These are phyloP conservation scores for Brassica hybrid DNA, from an alignment of 441 rosid species.

Conservation along the genomic window DNA sequence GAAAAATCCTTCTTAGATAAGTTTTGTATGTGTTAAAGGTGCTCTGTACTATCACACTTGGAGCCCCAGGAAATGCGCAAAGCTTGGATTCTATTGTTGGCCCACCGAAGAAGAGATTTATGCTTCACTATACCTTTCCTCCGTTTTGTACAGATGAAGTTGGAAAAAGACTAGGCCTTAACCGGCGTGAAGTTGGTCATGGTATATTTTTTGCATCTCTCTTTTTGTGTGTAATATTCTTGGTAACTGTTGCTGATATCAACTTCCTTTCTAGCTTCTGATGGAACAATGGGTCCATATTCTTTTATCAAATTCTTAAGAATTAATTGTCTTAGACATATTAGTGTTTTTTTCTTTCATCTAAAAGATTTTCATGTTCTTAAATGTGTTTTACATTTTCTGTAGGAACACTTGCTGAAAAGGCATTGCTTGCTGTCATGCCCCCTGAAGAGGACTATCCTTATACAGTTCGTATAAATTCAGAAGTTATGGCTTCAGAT, in stretches of 20 bases:
- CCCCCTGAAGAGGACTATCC: constrained; percentile 87
- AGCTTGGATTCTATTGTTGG: constrained; percentile 89
- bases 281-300: constrained; percentile 7
- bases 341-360: neutral
- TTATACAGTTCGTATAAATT: constrained; percentile 83
- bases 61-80: constrained; percentile 94
- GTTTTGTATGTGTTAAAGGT: constrained; percentile 51
- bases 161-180: constrained; percentile 88
- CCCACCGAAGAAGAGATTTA: constrained; percentile 88
- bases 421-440: constrained; percentile 92
- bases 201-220: constrained; percentile 53
- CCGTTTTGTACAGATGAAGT: constrained; percentile 94
- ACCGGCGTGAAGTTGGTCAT: constrained; percentile 99
- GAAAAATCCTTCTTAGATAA: constrained; percentile 14
- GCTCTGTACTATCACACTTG: constrained; percentile 94
- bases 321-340: neutral
- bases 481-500: constrained; percentile 99
- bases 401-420: constrained; percentile 96
- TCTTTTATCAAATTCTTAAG: neutral
- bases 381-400: constrained; percentile 4
- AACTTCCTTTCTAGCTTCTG: constrained; percentile 11
- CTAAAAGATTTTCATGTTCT: neutral
- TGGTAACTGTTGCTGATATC: constrained; percentile 1
- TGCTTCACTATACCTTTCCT: constrained; percentile 98
- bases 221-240: constrained; percentile 1